Percentiles rank a stretch among this genome's conserved stretches.
phyloP scores from a whole-genome alignment of 1,139 yeast species.

The Pichia norvegensis region DNA sequence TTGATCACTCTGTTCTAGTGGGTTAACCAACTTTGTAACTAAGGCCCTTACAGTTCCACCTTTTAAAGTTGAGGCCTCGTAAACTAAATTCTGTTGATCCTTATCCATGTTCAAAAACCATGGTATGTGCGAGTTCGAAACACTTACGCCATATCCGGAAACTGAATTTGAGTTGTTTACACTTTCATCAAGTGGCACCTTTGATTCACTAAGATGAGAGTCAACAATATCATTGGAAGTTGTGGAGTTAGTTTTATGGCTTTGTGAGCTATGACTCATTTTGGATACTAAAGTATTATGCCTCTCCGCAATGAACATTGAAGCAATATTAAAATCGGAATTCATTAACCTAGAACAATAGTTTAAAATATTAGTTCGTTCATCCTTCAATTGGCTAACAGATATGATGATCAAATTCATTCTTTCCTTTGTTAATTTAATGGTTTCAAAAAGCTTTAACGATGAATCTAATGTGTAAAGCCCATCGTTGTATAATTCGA shows the following conservation, averaged over 20 bases:
- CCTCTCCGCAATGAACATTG: constrained; percentile 52
- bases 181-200: not conserved
- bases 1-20: constrained; percentile 52
- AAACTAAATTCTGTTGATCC: constrained; percentile 62
- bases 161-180: not conserved
- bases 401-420: constrained; percentile 38
- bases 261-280: constrained; percentile 20
- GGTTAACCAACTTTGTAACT: constrained; percentile 78
- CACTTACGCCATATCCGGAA: constrained; percentile 3
- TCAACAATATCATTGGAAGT: not conserved
- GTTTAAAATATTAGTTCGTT: constrained; percentile 59
- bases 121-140: constrained; percentile 37
- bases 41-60: constrained; percentile 85
- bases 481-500: constrained; percentile 34
- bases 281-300: constrained; percentile 42
- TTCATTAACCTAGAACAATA: constrained; percentile 75
- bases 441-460: constrained; percentile 37
- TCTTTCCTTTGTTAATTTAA: constrained; percentile 40
- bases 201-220: not conserved
- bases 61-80: constrained; percentile 69
- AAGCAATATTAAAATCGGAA: constrained; percentile 54
- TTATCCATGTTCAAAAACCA: constrained; percentile 76
- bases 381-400: constrained; percentile 55
- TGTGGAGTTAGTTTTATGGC: constrained; percentile 4
- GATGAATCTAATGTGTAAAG: constrained; percentile 45